Base-by-base conservation (phyloP, 176 grass and related monocot genomes). In the Secale cereale region DNA sequence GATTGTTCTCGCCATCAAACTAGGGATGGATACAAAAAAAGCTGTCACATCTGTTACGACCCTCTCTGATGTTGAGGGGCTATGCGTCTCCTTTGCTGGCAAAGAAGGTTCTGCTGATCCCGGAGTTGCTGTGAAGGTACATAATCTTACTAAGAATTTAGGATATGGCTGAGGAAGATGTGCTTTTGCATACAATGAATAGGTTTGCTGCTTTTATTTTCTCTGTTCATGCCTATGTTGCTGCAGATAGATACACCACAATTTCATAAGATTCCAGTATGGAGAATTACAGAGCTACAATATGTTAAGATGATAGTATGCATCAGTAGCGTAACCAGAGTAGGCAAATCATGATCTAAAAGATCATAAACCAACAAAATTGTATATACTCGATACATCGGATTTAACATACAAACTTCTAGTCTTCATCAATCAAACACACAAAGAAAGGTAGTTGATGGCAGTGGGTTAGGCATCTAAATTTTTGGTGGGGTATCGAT, bases 1-100 rank as follows among this genome's bases (percentile, higher is more conserved):
- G 92, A 93, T 94, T 90, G 86, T 94, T 80, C 95, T 97, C 81
- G 95, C 90, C 40, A 91, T 94, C 78, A 98, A 91, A 85, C 78
- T 98, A 64, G 93, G 93, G 30, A 94, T 95, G 93, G 89, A 90
- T 69, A 45, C 70, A 62, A 83, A 88, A 71, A 94, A 98, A 26
- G 93, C 91, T 4, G 14, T 87, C 14, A 77, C 85, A 26, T 91
- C 83, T 33, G 87, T 96, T 70, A 94, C 92, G 48, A 98, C 97
- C 33, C 88, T 98, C 57, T 95, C 93, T 20, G 90, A 94, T 91
- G 97, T 96, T 60, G 91, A 96, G 86, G 93, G 89, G 19, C 32
- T 95, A 81, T 98, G 97, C 67, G 89, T 87, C 32, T 70, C 83
- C 78, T 98, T 95, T 86, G 86, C 93, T 64, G 71, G 89, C 40